Percentiles rank a stretch among this genome's conserved stretches.
Evolutionary conservation across 2,329 filamentous ascomycete species (phyloP).

Genomic region (Rutstroemia sp.): DNA sequence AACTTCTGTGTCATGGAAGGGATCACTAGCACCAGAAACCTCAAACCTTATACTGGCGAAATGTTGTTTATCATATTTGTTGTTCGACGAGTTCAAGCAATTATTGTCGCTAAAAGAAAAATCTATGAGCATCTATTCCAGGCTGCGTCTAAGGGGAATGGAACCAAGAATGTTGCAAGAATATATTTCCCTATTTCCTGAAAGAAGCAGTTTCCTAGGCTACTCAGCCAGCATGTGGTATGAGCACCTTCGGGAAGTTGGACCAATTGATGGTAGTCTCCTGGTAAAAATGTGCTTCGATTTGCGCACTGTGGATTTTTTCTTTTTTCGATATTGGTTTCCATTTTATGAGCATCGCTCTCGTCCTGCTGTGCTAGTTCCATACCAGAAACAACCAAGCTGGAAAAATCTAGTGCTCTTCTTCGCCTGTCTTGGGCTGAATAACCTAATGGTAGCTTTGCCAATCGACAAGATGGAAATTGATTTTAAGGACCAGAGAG

Average conservation of each 20-base stretch:
- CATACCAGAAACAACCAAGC: background rate
- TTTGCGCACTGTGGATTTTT: background rate
- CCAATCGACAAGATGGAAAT: background rate
- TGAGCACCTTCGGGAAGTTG: background rate
- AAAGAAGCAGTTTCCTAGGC: background rate
- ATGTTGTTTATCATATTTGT: conserved; percentile 7
- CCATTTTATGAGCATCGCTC: background rate
- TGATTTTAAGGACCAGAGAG: background rate
- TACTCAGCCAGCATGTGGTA: background rate
- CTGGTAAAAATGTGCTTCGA: background rate
- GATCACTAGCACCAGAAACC: conserved; percentile 3
- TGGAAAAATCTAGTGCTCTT: background rate
- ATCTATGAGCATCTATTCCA: background rate
- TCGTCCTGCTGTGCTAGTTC: too few species aligned
- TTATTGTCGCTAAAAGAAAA: background rate
- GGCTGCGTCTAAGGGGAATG: background rate
- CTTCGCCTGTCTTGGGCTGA: background rate
- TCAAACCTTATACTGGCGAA: conserved; percentile 7
- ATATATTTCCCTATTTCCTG: background rate
- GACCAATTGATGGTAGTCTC: background rate
- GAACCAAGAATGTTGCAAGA: too few species aligned
- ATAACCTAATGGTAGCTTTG: background rate
- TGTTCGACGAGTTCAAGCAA: background rate
- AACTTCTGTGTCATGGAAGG: background rate
- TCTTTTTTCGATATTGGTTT: background rate